Conservation (phyloP, 73 alveolate species). For the Paramecium pentaurelia region DNA sequence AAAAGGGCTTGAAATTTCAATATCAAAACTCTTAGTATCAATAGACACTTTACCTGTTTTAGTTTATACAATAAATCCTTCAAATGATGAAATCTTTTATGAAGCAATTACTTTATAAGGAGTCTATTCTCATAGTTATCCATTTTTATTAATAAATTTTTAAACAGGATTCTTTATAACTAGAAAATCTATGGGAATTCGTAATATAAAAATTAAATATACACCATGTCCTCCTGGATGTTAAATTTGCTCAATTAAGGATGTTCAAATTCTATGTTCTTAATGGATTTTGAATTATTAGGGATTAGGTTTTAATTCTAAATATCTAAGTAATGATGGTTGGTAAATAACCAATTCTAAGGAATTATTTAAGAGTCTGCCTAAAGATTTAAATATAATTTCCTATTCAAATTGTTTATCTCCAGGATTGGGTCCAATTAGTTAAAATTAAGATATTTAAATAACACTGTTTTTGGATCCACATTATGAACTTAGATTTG, state of each 20-base stretch:
- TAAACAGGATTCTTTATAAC: not conserved
- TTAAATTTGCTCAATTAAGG: not conserved
- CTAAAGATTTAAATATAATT: not conserved
- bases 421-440: not conserved
- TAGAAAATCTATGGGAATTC: not conserved
- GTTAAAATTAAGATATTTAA: not conserved
- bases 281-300: not conserved
- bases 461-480: not conserved
- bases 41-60: not conserved
- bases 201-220: not conserved
- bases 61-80: not conserved
- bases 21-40: not conserved
- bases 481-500: not conserved
- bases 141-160: not conserved
- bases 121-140: not conserved
- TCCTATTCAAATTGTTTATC: not conserved
- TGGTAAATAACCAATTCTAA: not conserved
- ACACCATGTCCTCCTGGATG: not conserved
- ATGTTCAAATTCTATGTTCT: not conserved
- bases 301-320: not conserved
- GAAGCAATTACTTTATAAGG: not conserved
- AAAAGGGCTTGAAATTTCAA: not conserved
- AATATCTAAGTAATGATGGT: not conserved
- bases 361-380: not conserved
- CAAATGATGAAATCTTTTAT: not conserved